Percentiles rank a stretch among this genome's conserved stretches.
Conservation (phyloP, 495 filamentous ascomycete species). For the Aspergillus sclerotioniger region DNA sequence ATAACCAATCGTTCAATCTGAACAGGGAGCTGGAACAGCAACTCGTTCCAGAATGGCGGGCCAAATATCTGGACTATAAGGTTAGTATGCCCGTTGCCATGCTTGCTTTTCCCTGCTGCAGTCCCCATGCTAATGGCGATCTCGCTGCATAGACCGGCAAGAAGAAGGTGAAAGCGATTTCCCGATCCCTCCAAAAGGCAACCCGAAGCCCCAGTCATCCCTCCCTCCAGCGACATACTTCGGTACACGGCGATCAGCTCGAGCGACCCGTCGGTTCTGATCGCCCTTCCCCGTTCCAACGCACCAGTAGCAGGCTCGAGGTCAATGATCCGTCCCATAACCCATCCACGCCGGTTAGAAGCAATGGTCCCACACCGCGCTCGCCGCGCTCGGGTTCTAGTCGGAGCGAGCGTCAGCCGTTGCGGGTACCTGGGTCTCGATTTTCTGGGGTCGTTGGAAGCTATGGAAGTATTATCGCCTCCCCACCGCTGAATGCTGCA, state of each 20-base stretch:
- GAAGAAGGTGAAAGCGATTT: constrained; percentile 80
- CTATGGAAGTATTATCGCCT: constrained; percentile 76
- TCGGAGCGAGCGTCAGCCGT: constrained; percentile 36
- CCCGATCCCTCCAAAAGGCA: constrained; percentile 62
- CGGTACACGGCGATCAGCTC: constrained; percentile 10
- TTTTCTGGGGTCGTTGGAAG: constrained; percentile 40
- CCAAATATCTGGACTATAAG: constrained; percentile 92
- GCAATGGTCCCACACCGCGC: constrained; percentile 18
- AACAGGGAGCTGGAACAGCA: constrained; percentile 77
- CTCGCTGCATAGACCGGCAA: constrained; percentile 58
- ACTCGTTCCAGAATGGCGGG: constrained; percentile 87
- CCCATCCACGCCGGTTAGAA: constrained; percentile 12
- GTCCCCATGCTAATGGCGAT: constrained; percentile 4
- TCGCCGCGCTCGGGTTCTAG: constrained; percentile 31
- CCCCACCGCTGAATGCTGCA: constrained; percentile 47
- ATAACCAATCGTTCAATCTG: not conserved
- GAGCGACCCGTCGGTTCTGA: constrained; percentile 12
- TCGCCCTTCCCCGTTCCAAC: constrained; percentile 15
- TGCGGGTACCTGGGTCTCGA: constrained; percentile 38
- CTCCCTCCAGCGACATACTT: constrained; percentile 29
- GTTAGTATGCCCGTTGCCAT: constrained; percentile 43
- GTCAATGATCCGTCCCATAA: constrained; percentile 15
- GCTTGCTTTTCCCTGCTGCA: not conserved
- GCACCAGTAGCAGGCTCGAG: constrained; percentile 26
- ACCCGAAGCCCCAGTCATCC: constrained; percentile 52